Evolutionary conservation across 2,329 filamentous ascomycete genomes (phyloP).

Genomic region (Exophiala viscosa): DNA sequence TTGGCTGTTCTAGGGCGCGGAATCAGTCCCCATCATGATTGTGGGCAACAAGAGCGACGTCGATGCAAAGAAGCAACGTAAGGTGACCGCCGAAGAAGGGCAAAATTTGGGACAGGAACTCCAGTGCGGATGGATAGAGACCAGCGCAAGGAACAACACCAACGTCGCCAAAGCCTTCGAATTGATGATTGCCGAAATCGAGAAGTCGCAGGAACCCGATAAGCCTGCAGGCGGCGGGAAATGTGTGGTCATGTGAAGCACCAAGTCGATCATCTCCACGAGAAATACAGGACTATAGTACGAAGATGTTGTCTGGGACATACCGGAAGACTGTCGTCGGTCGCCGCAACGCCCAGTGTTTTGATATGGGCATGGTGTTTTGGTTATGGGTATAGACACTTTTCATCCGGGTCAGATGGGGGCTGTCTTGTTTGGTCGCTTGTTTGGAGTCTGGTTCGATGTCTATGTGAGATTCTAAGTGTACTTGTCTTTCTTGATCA

Average conservation of each 20-base stretch:
- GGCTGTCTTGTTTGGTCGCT: not conserved
- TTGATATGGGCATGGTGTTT: not conserved
- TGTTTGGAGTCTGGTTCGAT: not conserved
- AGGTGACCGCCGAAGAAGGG: constrained; percentile 82
- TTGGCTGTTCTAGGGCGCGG: constrained; percentile 65
- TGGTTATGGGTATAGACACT: not conserved
- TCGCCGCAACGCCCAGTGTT: not conserved
- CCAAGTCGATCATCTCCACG: constrained; percentile 17
- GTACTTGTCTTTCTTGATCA: too few species aligned
- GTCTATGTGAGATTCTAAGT: not conserved
- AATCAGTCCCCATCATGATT: constrained; percentile 87
- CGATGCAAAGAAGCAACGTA: constrained; percentile 76
- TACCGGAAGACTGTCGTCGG: not conserved
- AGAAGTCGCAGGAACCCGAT: constrained; percentile 86
- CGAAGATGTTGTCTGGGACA: not conserved
- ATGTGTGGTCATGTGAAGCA: constrained; percentile 74
- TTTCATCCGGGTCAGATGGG: not conserved
- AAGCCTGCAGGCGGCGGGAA: constrained; percentile 77
- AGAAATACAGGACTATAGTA: not conserved
- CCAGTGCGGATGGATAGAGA: constrained; percentile 90
- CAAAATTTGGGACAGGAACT: constrained; percentile 80
- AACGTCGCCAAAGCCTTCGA: constrained; percentile 93
- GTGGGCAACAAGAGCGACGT: constrained; percentile 98
- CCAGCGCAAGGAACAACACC: constrained; percentile 88
- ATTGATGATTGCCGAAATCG: constrained; percentile 88